Conservation (phyloP, 345 rosid genomes). For the Sisymbrium altissimum region DNA sequence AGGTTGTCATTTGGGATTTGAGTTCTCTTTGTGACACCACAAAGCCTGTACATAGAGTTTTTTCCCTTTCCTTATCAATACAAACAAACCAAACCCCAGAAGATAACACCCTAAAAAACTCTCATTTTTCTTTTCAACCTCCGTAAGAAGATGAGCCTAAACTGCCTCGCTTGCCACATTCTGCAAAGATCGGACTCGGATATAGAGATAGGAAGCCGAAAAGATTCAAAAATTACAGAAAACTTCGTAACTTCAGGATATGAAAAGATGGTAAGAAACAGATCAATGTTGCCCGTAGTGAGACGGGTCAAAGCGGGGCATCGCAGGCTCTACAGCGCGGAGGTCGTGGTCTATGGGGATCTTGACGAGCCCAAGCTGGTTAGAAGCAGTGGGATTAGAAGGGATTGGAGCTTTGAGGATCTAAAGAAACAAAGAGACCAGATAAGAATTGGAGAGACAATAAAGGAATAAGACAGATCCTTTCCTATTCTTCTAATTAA, state of each 20-base stretch:
- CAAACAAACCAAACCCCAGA: neutral
- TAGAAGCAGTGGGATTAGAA: constrained; percentile 80
- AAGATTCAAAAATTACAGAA: constrained; percentile 48
- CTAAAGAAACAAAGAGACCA: constrained; percentile 38
- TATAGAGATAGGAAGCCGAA: constrained; percentile 10
- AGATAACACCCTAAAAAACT: neutral
- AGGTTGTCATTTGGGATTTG: neutral
- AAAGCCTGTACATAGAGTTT: neutral
- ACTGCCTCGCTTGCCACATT: constrained; percentile 59
- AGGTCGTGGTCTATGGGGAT: constrained; percentile 18
- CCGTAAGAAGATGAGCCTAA: constrained; percentile 47
- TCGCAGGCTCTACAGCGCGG: constrained; percentile 41
- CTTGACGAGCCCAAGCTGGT: constrained; percentile 55
- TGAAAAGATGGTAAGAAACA: constrained; percentile 26
- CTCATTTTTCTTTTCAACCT: neutral
- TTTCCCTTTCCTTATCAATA: neutral
- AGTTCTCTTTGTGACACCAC: neutral
- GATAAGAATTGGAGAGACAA: constrained; percentile 24
- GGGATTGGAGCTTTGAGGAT: constrained; percentile 97
- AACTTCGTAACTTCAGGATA: constrained; percentile 25
- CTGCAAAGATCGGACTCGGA: constrained; percentile 33
- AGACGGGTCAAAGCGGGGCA: constrained; percentile 39
- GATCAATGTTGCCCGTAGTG: constrained; percentile 7
- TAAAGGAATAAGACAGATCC: constrained; percentile 18
- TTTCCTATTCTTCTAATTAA: constrained; percentile 3